phyloP scores from a whole-genome alignment of 257 asterid genomes.

The Solanum appendiculatum region DNA sequence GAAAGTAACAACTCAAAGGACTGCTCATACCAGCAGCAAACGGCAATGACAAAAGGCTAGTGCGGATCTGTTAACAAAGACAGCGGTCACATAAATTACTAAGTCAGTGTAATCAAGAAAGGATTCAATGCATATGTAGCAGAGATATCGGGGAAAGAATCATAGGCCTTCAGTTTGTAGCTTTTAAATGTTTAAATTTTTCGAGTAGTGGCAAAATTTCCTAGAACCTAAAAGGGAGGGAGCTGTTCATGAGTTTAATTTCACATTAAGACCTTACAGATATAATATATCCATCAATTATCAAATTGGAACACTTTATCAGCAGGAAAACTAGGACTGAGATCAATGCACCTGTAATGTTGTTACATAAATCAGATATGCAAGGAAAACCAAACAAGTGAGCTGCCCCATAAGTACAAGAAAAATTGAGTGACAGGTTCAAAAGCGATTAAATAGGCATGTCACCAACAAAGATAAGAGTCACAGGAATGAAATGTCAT shows the following conservation, averaged over 20 bases:
- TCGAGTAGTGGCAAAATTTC: background rate
- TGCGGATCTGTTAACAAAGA: slow-evolving; percentile 45
- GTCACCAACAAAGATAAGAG: background rate
- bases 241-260: background rate
- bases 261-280: background rate
- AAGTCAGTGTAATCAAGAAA: background rate
- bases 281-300: background rate
- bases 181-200: background rate
- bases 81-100: background rate
- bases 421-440: background rate
- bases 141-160: background rate
- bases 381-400: background rate
- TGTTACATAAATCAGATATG: background rate
- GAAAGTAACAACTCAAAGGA: background rate
- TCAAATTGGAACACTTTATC: background rate
- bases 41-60: slow-evolving; percentile 61
- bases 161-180: background rate
- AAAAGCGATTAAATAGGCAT: background rate
- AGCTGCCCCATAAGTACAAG: background rate
- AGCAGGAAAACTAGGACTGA: background rate
- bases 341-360: background rate
- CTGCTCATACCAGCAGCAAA: slow-evolving; percentile 57
- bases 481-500: background rate
- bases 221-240: background rate
- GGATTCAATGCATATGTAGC: background rate